phyloP scores from a whole-genome alignment of 2,329 filamentous ascomycete species.

The Colletotrichum sp. region DNA sequence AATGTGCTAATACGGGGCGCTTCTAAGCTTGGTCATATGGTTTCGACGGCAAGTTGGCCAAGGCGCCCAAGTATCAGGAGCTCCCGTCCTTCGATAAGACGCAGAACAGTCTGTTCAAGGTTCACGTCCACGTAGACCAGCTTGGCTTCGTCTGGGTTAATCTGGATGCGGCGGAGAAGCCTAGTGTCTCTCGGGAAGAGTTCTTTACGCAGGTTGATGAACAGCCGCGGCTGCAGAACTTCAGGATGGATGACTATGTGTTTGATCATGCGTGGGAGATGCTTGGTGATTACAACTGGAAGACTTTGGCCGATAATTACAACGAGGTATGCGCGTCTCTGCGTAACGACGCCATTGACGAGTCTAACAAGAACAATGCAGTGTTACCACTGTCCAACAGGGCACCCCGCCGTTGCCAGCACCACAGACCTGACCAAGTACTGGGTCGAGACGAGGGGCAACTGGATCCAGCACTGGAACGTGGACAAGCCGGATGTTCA shows the following conservation, averaged over 20 bases:
- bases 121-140: not conserved
- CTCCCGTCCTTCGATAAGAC: not conserved
- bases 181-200: not conserved
- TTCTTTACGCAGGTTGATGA: not conserved
- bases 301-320: not conserved
- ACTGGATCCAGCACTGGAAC: conserved; percentile 40
- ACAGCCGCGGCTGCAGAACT: not conserved
- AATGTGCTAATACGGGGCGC: accelerated
- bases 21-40: not conserved
- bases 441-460: conserved; percentile 35
- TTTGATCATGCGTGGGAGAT: not conserved
- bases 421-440: conserved; percentile 50
- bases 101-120: not conserved
- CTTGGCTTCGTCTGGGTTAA: not conserved
- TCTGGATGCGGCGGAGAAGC: not conserved
- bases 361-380: not conserved
- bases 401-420: conserved; percentile 48
- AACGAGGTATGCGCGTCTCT: not conserved
- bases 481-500: conserved; percentile 37
- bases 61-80: not conserved
- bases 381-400: conserved; percentile 33
- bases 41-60: not conserved
- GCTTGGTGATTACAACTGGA: not conserved
- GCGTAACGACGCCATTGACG: accelerated
- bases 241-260: not conserved